These are phyloP conservation scores for Colletotrichum limetticola DNA, from an alignment of 2,329 filamentous ascomycete genomes.

Conservation along the genomic window DNA sequence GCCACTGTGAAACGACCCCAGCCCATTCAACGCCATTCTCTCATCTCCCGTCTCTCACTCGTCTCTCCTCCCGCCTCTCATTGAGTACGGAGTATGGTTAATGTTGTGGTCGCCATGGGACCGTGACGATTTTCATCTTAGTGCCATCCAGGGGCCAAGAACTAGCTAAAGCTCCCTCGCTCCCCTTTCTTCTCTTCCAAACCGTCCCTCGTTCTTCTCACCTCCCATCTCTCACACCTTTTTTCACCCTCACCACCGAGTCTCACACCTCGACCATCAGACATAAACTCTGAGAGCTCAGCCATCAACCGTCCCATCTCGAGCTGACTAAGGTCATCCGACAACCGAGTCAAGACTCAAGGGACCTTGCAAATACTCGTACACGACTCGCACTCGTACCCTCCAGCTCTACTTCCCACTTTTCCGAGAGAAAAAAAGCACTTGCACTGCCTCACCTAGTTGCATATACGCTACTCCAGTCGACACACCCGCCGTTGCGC, in stretches of 20 bases:
- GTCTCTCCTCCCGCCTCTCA: not conserved
- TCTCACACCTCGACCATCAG: too few species aligned
- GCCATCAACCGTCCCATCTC: not conserved
- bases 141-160: not conserved
- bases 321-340: not conserved
- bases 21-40: not conserved
- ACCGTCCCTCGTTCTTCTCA: not conserved
- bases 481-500: slow-evolving; percentile 25
- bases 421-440: slow-evolving; percentile 2
- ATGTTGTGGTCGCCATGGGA: not conserved
- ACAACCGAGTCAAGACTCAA: not conserved
- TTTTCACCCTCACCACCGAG: not conserved
- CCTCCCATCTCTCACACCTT: not conserved
- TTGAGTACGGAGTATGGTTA: too few species aligned
- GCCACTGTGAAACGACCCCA: slow-evolving; percentile 2
- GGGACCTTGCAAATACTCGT: not conserved
- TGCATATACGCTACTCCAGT: slow-evolving; percentile 16
- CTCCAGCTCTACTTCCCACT: slow-evolving; percentile 18
- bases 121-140: not conserved
- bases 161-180: not conserved
- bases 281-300: not conserved
- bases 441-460: slow-evolving; percentile 25
- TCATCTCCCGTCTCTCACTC: not conserved
- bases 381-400: slow-evolving; percentile 28
- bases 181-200: not conserved